Percentiles rank a stretch among this genome's conserved stretches.
Evolutionary conservation across 163 green algal species (phyloP).

Genomic region (Coccomyxa subellipsoidea): DNA sequence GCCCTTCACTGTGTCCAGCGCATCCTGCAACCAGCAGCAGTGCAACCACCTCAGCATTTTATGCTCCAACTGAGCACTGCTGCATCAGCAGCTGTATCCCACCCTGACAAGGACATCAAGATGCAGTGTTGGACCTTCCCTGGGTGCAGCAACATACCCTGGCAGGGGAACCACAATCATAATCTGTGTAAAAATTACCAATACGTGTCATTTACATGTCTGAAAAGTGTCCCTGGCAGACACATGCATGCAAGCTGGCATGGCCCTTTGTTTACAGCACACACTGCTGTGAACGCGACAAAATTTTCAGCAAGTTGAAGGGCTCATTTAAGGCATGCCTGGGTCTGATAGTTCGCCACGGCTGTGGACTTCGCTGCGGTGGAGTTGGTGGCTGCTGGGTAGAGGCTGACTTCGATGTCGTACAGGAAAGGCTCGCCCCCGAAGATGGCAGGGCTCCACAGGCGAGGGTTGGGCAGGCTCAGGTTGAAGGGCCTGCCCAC

Average conservation of each 20-base stretch:
- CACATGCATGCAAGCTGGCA: neutral
- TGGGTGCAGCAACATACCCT: too few relatives aligned
- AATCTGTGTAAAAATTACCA: too few relatives aligned
- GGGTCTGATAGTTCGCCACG: neutral
- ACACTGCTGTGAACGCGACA: too few relatives aligned
- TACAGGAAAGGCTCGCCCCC: neutral
- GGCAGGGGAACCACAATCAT: too few relatives aligned
- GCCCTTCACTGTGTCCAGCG: neutral
- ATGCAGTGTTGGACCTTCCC: too few relatives aligned
- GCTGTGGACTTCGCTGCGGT: neutral
- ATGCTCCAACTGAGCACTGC: neutral
- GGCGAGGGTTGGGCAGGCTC: neutral
- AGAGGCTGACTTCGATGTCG: neutral
- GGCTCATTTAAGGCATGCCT: neutral
- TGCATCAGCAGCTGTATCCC: too few relatives aligned
- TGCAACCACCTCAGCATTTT: neutral
- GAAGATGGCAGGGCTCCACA: too few relatives aligned
- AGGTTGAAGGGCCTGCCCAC: neutral
- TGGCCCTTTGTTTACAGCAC: too few relatives aligned
- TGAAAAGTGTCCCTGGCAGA: too few relatives aligned
- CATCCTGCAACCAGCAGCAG: neutral
- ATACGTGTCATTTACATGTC: too few relatives aligned
- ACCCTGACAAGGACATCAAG: too few relatives aligned
- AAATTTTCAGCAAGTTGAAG: too few relatives aligned
- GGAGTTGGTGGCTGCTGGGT: neutral